Evolutionary conservation across 2,329 filamentous ascomycete species (phyloP).

Genomic region (Zymoseptoria pseudotritici): DNA sequence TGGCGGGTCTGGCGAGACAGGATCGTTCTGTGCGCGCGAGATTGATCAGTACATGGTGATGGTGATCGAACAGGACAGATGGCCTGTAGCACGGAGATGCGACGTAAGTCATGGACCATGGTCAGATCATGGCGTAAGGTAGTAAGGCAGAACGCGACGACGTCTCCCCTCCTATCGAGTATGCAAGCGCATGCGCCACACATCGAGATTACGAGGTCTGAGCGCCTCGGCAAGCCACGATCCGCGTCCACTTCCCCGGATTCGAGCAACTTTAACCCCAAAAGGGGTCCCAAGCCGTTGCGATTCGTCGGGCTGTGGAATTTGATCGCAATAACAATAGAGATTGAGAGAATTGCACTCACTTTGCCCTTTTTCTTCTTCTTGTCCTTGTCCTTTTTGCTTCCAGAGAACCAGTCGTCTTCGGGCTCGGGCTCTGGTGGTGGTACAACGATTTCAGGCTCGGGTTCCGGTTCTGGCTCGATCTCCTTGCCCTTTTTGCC

Average conservation of each 20-base stretch:
- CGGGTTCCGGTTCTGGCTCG: conserved; percentile 22
- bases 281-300: conserved; percentile 7
- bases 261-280: conserved; percentile 4
- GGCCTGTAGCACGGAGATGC: neutral
- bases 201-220: conserved; percentile 27
- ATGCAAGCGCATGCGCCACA: conserved; percentile 8
- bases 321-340: conserved; percentile 1
- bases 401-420: conserved; percentile 12
- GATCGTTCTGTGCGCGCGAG: conserved; percentile 17
- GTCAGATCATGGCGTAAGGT: conserved; percentile 1
- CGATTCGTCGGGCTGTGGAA: conserved; percentile 10
- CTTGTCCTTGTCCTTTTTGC: conserved; percentile 21
- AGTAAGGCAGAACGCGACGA: neutral
- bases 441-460: conserved; percentile 9
- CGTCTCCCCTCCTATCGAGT: conserved; percentile 17
- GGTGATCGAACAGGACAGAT: neutral
- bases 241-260: conserved; percentile 7
- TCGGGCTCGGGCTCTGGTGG: conserved; percentile 24
- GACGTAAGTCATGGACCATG: conserved; percentile 5
- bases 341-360: conserved; percentile 10
- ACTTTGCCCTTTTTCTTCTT: conserved; percentile 32
- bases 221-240: conserved; percentile 18
- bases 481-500: conserved; percentile 35
- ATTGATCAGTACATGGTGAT: conserved; percentile 8
- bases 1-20: conserved; percentile 16